Base-by-base conservation (phyloP, 768 basidiomycete species). In the Pleurotus giganteus region DNA sequence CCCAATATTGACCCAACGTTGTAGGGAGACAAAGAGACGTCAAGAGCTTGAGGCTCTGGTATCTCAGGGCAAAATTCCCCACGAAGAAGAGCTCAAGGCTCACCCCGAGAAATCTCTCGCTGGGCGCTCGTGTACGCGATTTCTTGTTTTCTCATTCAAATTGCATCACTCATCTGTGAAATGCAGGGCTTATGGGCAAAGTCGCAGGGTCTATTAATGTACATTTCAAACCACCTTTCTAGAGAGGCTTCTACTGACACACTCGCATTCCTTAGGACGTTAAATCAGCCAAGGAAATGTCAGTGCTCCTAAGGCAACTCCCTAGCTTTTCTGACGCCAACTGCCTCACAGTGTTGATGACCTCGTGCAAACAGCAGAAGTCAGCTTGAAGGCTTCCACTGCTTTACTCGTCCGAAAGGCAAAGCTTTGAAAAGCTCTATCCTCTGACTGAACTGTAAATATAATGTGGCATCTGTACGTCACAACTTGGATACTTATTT, bases 271-370 rank as follows among this genome's bases (percentile, higher is more conserved):
- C 45, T 7, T 50, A 84, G 82, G 89, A 92, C 41, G 83, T 95
- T 65, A 88, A 90, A 65, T 86, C 91, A 1, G 94, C 93, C 4
- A 89, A 86, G 67, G 81, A 82, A 56, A 95, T 95, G 88, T 89
- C 61, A 67, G 85, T 71, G n/a, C 21, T 36, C 17, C 49, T 53
- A 24, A n/a, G n/a, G n/a, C n/a, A n/a, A n/a, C n/a, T n/a, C n/a
- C n/a, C n/a, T n/a, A n/a, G n/a, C n/a, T n/a, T n/a, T n/a, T n/a
- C n/a, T n/a, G n/a, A n/a, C 62, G 52, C 23, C 57, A 31, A n/a
- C 12, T 37, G 23, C 15, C 44, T 21, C 28, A 4, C 41, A 90
- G 88, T 67, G 83, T 96, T 47, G 92, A 95, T 49, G 89, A 94
- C 58, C 78, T 95, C 57, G 86, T 95, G 19, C 71, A 60, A 7